Conservation (phyloP, 345 rosid species). For the Geranium rotundifolium region DNA sequence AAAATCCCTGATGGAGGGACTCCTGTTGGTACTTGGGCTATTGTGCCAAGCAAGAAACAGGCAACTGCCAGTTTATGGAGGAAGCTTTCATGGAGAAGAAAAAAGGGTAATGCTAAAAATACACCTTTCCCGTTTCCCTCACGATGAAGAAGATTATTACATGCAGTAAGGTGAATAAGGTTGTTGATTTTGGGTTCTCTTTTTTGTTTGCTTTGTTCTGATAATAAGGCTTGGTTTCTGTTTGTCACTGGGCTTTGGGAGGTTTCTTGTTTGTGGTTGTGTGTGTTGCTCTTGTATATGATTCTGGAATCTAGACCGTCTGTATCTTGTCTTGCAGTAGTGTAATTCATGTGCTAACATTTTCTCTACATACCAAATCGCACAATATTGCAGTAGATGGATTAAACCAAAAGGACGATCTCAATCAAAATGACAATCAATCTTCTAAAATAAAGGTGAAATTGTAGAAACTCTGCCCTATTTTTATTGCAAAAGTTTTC, state of each 20-base stretch:
- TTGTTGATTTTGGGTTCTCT: background rate
- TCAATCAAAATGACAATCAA: no score
- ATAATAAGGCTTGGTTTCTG: background rate
- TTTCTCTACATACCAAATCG: no score
- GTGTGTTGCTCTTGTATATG: background rate
- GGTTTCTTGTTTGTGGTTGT: background rate
- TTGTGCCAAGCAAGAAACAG: conserved; percentile 47
- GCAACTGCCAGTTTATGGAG: conserved; percentile 53
- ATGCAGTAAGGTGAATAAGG: background rate
- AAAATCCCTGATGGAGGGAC: conserved; percentile 14
- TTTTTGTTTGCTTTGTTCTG: background rate
- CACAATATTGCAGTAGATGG: no score
- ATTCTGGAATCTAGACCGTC: background rate
- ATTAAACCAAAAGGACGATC: no score
- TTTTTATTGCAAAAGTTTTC: no score
- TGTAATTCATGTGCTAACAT: background rate
- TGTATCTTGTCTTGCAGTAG: background rate
- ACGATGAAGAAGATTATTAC: background rate
- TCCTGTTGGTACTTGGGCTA: conserved; percentile 29
- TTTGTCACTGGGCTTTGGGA: background rate
- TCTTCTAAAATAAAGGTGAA: no score
- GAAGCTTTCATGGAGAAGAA: conserved; percentile 55
- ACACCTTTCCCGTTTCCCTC: conserved; percentile 1
- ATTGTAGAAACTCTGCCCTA: no score
- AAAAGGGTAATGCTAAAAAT: conserved; percentile 33